A percentile compares a stretch with the other conserved stretches of the same genome.
Evolutionary conservation across 495 filamentous ascomycete species (phyloP).

Genomic region (Neurospora tetrasperma): DNA sequence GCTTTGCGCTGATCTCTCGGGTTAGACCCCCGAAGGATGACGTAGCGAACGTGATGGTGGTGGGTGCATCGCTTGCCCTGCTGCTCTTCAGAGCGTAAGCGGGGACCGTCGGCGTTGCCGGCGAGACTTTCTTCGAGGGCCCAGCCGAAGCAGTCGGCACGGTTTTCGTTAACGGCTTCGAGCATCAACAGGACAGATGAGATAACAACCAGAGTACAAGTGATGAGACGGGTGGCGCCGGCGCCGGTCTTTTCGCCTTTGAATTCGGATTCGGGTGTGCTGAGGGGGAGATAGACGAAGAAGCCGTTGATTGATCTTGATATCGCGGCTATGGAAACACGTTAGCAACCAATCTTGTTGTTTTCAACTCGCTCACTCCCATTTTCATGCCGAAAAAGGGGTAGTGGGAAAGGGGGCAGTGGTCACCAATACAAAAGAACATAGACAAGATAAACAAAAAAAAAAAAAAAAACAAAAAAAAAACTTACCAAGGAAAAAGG

Average conservation of each 20-base stretch:
- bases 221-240: conserved; percentile 57
- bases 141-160: conserved; percentile 61
- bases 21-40: conserved; percentile 1
- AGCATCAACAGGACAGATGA: conserved; percentile 55
- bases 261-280: conserved; percentile 45
- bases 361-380: background rate
- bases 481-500: conserved; percentile 47
- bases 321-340: conserved; percentile 29
- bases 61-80: conserved; percentile 40
- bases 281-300: conserved; percentile 54
- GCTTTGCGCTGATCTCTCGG: background rate
- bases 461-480: background rate
- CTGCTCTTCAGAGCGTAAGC: conserved; percentile 18
- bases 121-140: conserved; percentile 44
- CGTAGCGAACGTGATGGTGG: conserved; percentile 27
- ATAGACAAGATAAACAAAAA: no score
- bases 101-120: conserved; percentile 17
- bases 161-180: conserved; percentile 60
- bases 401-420: no score
- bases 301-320: conserved; percentile 62
- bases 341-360: background rate
- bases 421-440: no score
- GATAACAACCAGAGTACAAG: conserved; percentile 59
- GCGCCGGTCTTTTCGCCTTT: conserved; percentile 29
- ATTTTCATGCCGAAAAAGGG: background rate